Evolutionary conservation across 345 rosid species (phyloP).

Genomic region (Rubroshorea leprosula): DNA sequence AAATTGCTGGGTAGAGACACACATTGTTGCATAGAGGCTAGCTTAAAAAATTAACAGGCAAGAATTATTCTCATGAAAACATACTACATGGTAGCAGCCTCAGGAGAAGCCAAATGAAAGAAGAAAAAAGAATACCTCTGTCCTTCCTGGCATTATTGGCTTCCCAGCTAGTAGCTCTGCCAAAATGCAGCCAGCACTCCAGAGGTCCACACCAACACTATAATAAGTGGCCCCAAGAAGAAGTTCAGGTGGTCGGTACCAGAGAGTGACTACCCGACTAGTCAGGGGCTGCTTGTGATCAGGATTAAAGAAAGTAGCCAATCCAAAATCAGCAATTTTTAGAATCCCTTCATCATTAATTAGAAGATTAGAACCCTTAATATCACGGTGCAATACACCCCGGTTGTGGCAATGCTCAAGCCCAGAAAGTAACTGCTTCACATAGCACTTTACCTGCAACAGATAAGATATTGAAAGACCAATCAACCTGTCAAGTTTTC

Average conservation of each 20-base stretch:
- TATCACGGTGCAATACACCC: conserved; percentile 84
- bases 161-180: conserved; percentile 84
- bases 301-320: conserved; percentile 72
- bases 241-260: conserved; percentile 95
- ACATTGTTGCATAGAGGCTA: not conserved
- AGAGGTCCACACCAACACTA: conserved; percentile 74
- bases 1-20: not conserved
- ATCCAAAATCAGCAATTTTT: conserved; percentile 90
- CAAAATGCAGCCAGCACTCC: conserved; percentile 96
- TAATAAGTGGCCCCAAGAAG: conserved; percentile 84
- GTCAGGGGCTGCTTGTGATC: conserved; percentile 63
- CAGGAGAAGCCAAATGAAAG: not conserved
- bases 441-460: conserved; percentile 70
- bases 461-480: conserved; percentile 9
- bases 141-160: conserved; percentile 87
- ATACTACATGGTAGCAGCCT: not conserved
- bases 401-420: conserved; percentile 79
- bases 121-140: conserved; percentile 49
- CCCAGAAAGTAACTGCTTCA: conserved; percentile 81
- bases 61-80: too few species aligned
- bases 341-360: conserved; percentile 71
- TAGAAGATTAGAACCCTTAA: conserved; percentile 83
- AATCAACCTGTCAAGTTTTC: conserved; percentile 6
- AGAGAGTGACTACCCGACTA: conserved; percentile 89
- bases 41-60: not conserved